Evolutionary conservation across 352 stramenopile genomes (phyloP).

Genomic region (Globisporangium lucens): DNA sequence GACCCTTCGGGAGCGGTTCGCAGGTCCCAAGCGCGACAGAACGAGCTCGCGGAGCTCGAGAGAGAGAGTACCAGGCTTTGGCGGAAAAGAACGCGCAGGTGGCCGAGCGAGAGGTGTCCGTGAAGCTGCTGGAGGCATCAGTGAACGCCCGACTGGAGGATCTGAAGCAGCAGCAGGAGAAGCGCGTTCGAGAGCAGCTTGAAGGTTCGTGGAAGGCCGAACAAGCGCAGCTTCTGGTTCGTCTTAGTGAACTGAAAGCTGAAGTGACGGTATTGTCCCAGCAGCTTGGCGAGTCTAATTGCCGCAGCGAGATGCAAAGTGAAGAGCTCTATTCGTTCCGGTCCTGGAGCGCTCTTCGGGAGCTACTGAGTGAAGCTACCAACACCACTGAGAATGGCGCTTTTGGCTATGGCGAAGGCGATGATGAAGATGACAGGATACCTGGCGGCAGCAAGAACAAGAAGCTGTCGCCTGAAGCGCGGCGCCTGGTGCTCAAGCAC

Average conservation of each 20-base stretch:
- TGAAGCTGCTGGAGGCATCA: conserved; percentile 10
- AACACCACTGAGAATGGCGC: neutral
- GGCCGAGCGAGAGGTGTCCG: conserved; percentile 1
- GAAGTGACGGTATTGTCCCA: neutral
- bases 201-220: neutral
- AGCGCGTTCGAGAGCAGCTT: neutral
- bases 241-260: neutral
- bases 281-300: neutral
- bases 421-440: neutral
- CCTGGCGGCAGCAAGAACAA: neutral
- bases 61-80: neutral
- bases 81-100: neutral
- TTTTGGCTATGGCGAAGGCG: neutral
- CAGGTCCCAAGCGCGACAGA: conserved; percentile 1
- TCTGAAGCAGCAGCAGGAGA: neutral
- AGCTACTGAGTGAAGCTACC: neutral
- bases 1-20: neutral
- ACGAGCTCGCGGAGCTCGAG: neutral
- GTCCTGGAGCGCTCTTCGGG: conserved; percentile 3
- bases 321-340: conserved; percentile 15
- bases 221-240: neutral
- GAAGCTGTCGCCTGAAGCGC: conserved; percentile 14
- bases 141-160: neutral
- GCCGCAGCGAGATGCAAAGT: conserved; percentile 13
- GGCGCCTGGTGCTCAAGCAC: conserved; percentile 34